Evolutionary conservation across 208 protist genomes (phyloP).

Genomic region (Angomonas desouzai): DNA sequence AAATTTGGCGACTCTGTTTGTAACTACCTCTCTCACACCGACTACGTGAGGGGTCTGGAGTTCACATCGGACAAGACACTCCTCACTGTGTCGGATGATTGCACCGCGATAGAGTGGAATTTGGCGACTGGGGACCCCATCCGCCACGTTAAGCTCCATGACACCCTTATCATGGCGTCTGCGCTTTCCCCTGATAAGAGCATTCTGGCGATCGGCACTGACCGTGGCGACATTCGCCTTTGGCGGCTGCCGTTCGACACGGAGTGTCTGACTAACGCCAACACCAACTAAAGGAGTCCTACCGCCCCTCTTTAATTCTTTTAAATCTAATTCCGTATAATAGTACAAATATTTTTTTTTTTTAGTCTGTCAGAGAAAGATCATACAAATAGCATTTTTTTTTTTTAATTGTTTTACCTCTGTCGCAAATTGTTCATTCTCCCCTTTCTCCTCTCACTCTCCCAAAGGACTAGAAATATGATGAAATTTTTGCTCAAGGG

Average conservation of each 20-base stretch:
- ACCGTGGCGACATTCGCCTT: slow-evolving; percentile 64
- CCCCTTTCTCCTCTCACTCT: not conserved
- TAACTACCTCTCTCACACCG: slow-evolving; percentile 58
- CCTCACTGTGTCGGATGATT: slow-evolving; percentile 77
- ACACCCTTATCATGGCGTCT: slow-evolving; percentile 76
- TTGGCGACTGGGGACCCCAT: slow-evolving; percentile 32
- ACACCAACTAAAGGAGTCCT: not conserved
- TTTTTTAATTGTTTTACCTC: no score
- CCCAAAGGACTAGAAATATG: not conserved
- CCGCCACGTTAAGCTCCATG: slow-evolving; percentile 72
- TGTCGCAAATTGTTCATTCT: not conserved
- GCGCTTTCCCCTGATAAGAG: slow-evolving; percentile 30
- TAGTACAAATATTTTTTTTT: slow-evolving; percentile 8
- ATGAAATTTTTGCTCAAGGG: not conserved
- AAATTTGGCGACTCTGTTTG: slow-evolving; percentile 43
- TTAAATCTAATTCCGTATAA: not conserved
- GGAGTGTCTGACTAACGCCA: slow-evolving; percentile 29
- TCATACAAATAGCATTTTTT: no score
- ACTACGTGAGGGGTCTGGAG: slow-evolving; percentile 82
- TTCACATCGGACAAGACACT: slow-evolving; percentile 53
- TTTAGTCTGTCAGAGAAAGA: no score
- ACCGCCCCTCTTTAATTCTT: slow-evolving; percentile 1
- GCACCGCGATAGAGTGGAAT: slow-evolving; percentile 77
- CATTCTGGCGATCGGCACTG: slow-evolving; percentile 69
- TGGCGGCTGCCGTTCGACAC: slow-evolving; percentile 71